Evolutionary conservation across 768 basidiomycete genomes (phyloP), one percentile per base, ranked within the genome.

Genomic region (Dictyophora rubrovolvata): DNA sequence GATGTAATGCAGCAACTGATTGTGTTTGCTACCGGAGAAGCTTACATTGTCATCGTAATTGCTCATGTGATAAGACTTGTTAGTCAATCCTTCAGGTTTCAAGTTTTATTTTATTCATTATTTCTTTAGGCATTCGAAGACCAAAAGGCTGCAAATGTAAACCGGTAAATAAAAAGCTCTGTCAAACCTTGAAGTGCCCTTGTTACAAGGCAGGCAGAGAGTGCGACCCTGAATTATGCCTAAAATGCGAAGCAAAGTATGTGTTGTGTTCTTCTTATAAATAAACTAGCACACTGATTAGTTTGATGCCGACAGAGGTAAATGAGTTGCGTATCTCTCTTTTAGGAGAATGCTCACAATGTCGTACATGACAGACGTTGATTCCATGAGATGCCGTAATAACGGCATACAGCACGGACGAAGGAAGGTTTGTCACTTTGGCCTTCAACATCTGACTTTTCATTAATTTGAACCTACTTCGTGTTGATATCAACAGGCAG

Each of bases 171-270:
- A 63, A 63, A 34, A 55, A 60, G 2, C 66, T 63, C 18, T 80
- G 74, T 69, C 67, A 66, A n/a, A 76, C 69, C 1, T 62, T 65
- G 14, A 69, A 69, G 4, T 89, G 87, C 63, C 74, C 77, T 9
- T 89, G 87, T 65, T 72, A 69, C 53, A 68, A 63, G 20, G 71
- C 74, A 0, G 65, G 71, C 9, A 73, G 81, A 36, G 87, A 89
- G 66, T 89, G 87, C 60, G 85, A 87, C 67, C 84, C 85, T 2
- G 81, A 82, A 36, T 59, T 86, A 9, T 89, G 87, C 61, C 6
- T 64, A 11, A 71, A 71, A 12, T 85, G 85, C 65, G 70, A 73
- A 61, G 72, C 77, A 56, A 75, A 67, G 82, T 83, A 48, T 63
- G 75, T 70, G 18, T 53, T 37, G 23, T 28, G 46, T 42, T 17